Conservation (phyloP, 306 rosid genomes). For the Lotus japonicus region DNA sequence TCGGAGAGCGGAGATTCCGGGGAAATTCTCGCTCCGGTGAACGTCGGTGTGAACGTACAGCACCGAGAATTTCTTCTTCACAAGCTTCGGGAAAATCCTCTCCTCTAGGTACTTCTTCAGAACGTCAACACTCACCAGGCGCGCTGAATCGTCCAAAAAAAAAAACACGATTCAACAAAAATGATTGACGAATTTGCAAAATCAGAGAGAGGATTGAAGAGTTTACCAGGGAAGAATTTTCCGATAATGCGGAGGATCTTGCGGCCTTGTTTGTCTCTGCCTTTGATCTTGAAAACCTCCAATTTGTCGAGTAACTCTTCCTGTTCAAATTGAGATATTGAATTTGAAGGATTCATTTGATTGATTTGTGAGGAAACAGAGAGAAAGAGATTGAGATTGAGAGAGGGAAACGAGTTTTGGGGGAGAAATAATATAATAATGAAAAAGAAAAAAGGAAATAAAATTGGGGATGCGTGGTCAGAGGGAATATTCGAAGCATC, state of each 20-base stretch:
- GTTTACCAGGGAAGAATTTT: constrained; percentile 75
- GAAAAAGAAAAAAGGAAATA: no score
- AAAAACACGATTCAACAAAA: neutral
- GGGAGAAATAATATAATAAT: no score
- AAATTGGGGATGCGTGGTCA: no score
- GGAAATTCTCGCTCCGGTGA: constrained; percentile 70
- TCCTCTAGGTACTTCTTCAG: constrained; percentile 65
- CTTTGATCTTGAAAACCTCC: constrained; percentile 71
- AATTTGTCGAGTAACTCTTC: constrained; percentile 52
- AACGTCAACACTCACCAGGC: constrained; percentile 54
- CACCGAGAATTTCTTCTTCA: constrained; percentile 55
- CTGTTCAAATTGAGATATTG: constrained; percentile 46
- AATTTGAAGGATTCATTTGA: constrained; percentile 18
- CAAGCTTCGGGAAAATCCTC: constrained; percentile 57
- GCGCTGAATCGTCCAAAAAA: constrained; percentile 36
- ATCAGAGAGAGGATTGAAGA: no score
- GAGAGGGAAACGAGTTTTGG: no score
- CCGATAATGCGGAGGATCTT: constrained; percentile 72
- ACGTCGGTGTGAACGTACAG: constrained; percentile 78
- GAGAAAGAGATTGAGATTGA: neutral
- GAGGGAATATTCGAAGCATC: no score
- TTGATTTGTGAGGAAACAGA: neutral
- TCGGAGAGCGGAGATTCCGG: constrained; percentile 74
- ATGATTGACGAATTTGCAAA: neutral
- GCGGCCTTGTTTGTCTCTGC: constrained; percentile 71